phyloP scores from a whole-genome alignment of 768 basidiomycete genomes.

The Mycena kentingensis region DNA sequence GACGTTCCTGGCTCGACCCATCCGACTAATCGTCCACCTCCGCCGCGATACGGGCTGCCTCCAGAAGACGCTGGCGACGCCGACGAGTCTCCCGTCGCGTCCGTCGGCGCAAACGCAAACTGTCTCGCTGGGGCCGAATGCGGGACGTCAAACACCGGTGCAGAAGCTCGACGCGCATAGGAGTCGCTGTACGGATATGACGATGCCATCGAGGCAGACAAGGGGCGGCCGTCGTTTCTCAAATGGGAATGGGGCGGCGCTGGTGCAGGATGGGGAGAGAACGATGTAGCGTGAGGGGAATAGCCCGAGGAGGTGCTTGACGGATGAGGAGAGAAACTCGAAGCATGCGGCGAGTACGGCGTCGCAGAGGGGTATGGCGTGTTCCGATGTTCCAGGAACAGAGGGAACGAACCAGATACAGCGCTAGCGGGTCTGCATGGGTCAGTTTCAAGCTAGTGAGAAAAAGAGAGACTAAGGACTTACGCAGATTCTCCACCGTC shows the following conservation, averaged over 20 bases:
- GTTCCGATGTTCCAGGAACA: neutral
- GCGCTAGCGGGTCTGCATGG: conserved; percentile 5
- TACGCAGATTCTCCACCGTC: neutral
- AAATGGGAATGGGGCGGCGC: neutral
- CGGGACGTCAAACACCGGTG: neutral
- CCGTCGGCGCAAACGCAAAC: neutral
- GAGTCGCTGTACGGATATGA: too few relatives aligned
- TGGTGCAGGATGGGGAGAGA: neutral
- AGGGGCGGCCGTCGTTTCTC: too few relatives aligned
- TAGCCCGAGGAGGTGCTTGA: neutral
- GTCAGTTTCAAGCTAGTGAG: neutral
- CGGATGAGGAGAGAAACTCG: neutral
- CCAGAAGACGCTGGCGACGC: neutral
- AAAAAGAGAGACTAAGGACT: neutral
- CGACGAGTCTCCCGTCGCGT: neutral
- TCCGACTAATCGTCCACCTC: neutral
- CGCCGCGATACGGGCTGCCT: neutral
- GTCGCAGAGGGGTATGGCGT: neutral
- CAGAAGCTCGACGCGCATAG: neutral
- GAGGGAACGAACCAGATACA: conserved; percentile 3
- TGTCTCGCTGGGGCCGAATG: neutral
- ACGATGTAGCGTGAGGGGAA: too few relatives aligned
- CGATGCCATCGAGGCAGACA: too few relatives aligned
- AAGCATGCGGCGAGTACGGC: neutral
- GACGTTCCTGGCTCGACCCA: neutral